Percentiles rank a stretch among this genome's conserved stretches.
Evolutionary conservation across 2,329 filamentous ascomycete genomes (phyloP).

Genomic region (Pyrenophora teres): DNA sequence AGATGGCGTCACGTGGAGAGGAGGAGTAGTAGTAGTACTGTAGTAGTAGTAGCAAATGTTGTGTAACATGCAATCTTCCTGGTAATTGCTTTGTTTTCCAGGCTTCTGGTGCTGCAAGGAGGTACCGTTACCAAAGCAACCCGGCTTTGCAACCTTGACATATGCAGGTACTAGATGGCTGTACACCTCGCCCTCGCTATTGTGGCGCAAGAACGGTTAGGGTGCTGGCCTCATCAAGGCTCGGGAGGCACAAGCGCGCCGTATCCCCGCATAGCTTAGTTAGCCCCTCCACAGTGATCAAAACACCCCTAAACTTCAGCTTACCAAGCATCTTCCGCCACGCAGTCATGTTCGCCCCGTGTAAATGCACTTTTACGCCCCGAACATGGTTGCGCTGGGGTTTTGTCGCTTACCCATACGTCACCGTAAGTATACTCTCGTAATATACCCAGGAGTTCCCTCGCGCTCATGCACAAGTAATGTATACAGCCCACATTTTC

Average conservation of each 20-base stretch:
- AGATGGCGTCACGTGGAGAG: neutral
- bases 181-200: neutral
- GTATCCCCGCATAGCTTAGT: neutral
- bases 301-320: neutral
- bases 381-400: too few species aligned
- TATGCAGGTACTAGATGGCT: neutral
- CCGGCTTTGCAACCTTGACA: neutral
- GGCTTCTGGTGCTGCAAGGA: neutral
- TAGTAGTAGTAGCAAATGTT: too few species aligned
- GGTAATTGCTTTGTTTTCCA: neutral
- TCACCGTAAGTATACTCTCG: too few species aligned
- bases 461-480: too few species aligned
- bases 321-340: constrained; percentile 11
- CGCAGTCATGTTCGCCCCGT: neutral
- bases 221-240: neutral
- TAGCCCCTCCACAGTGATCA: neutral
- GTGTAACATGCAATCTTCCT: neutral
- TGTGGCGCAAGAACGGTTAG: neutral
- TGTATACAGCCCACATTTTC: too few species aligned
- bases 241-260: constrained; percentile 7
- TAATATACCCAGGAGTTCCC: too few species aligned
- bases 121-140: constrained; percentile 13
- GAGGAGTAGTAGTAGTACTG: neutral
- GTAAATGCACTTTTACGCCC: neutral
- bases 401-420: too few species aligned